phyloP scores from a whole-genome alignment of 176 grass and related monocot genomes.

The Cocos nucifera region DNA sequence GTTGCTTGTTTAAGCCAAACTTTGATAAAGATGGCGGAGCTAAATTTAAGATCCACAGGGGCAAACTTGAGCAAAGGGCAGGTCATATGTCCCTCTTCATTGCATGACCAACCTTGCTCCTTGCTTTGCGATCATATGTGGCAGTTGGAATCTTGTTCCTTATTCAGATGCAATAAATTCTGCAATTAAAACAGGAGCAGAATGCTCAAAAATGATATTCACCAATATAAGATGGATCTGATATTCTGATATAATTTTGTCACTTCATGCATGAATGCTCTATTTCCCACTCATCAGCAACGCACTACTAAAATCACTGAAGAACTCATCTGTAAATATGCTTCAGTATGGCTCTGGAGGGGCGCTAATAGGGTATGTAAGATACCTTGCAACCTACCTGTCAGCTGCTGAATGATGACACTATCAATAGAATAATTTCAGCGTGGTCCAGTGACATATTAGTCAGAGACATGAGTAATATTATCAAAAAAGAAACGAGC shows the following conservation, averaged over 20 bases:
- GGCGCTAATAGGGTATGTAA: slow-evolving; percentile 25
- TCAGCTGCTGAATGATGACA: slow-evolving; percentile 21
- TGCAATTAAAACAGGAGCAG: too few species aligned
- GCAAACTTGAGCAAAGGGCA: neutral
- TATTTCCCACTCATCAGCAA: slow-evolving; percentile 11
- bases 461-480: too few species aligned
- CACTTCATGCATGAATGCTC: neutral
- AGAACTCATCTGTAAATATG: slow-evolving; percentile 29
- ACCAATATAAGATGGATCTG: too few species aligned
- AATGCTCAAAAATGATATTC: too few species aligned
- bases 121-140: too few species aligned
- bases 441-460: too few species aligned
- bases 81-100: neutral
- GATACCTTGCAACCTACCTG: too few species aligned
- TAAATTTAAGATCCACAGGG: neutral
- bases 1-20: neutral
- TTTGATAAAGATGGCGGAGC: neutral
- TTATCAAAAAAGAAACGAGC: too few species aligned
- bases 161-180: neutral
- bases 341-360: slow-evolving; percentile 25
- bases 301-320: slow-evolving; percentile 14
- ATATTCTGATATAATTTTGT: too few species aligned
- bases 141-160: too few species aligned
- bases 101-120: neutral
- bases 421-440: slow-evolving; percentile 13